Evolutionary conservation across 179 eudicot genomes (phyloP), one percentile per base, ranked within the genome.

Genomic region (Actinidia arguta): DNA sequence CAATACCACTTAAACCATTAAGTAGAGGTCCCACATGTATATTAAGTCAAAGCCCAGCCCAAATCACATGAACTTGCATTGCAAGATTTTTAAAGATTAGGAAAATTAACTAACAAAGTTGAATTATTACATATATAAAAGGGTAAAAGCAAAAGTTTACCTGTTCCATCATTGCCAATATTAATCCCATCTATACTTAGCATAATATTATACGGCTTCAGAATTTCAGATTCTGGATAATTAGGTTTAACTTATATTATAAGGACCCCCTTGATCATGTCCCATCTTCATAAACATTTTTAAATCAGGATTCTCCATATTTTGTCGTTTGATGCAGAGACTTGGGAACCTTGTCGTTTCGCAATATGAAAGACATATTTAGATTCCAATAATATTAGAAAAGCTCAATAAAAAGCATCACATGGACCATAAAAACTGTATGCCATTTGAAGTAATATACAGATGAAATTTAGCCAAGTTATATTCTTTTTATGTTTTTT

Each of bases 171-270:
- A 51, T 73, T 73, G 14, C 7, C 8, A 25, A 73, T 25, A 16
- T n/a, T 50, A 48, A 25, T 51, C 59, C 77, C 77, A 50, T 73
- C 77, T 3, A 73, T 50, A 44, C 59, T 73, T 5, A 71, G 75
- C 24, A 71, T 71, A n/a, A 71, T 31, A 71, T 71, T 54, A 20
- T 46, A 18, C 0, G 58, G 42, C 13, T 73, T 48, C 13, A 73
- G 44, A 73, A 73, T 5, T 8, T 11, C 11, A 48, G 20, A 73
- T 73, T 73, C 77, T 51, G 77, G 77, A 73, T 24, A 51, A 7
- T 73, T 48, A n/a, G 61, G 77, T 20, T 51, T 25, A 16, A 73
- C 59, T n/a, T 73, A 42, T 73, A 18, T 51, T n/a, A 73, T 6
- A 73, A 73, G 58, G 61, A 73, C 8, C 1, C 77, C 77, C 0